phyloP scores from a whole-genome alignment of 2,329 filamentous ascomycete genomes.

The Alternaria metachromatica region DNA sequence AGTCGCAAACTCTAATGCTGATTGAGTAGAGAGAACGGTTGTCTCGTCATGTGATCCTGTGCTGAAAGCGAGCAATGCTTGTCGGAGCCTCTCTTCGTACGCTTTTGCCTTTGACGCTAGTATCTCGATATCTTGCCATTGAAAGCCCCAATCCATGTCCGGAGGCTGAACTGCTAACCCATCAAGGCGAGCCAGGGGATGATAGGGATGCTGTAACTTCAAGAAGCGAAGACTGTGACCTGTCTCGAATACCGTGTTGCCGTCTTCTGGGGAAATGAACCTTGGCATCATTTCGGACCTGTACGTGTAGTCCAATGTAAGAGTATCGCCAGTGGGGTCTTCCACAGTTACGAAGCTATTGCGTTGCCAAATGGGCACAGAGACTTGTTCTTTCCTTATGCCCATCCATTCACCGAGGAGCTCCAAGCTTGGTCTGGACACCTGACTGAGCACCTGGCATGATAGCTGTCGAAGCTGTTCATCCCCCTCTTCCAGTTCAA shows the following conservation, averaged over 20 bases:
- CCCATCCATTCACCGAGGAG: conserved; percentile 79
- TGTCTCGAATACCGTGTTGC: conserved; percentile 76
- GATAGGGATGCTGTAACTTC: conserved; percentile 71
- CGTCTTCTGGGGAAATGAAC: conserved; percentile 75
- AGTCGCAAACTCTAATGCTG: neutral
- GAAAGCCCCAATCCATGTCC: conserved; percentile 70
- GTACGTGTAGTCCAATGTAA: conserved; percentile 64
- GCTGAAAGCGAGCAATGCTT: conserved; percentile 38
- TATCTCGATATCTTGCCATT: conserved; percentile 71
- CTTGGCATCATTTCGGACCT: conserved; percentile 70
- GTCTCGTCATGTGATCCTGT: neutral
- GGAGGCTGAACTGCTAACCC: conserved; percentile 62
- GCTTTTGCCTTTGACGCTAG: conserved; percentile 66
- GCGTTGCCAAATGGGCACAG: conserved; percentile 34
- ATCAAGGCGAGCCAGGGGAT: conserved; percentile 67
- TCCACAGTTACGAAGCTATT: conserved; percentile 40
- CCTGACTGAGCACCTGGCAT: conserved; percentile 69
- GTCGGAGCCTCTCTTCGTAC: conserved; percentile 56
- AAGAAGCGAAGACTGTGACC: conserved; percentile 78
- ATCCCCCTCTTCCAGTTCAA: conserved; percentile 67
- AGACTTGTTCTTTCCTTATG: conserved; percentile 54
- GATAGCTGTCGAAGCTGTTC: conserved; percentile 68
- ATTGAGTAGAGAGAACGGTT: neutral
- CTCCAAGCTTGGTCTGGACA: conserved; percentile 70
- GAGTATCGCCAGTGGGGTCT: conserved; percentile 30